Conservation (phyloP, 2,329 filamentous ascomycete species). For the Venturia effusa region DNA sequence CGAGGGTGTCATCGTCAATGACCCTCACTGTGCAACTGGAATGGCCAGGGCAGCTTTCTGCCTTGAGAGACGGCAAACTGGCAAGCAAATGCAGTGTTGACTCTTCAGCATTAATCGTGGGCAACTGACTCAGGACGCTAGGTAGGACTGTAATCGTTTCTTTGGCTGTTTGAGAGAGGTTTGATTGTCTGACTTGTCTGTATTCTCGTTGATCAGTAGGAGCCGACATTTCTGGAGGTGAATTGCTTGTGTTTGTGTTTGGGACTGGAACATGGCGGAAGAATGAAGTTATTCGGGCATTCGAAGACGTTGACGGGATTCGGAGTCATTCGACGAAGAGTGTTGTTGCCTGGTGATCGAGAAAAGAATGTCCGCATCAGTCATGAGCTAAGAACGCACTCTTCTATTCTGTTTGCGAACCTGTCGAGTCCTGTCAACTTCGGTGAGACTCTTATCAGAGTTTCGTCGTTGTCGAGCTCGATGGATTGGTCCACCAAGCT, state of each 20-base stretch:
- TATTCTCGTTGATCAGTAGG: background rate
- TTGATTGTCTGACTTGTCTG: background rate
- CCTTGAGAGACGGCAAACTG: background rate
- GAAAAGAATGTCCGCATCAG: background rate
- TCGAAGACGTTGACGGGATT: background rate
- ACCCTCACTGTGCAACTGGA: constrained; percentile 17
- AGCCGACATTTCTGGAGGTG: background rate
- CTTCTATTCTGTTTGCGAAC: background rate
- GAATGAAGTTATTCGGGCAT: background rate
- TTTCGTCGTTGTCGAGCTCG: no score
- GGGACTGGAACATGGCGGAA: background rate
- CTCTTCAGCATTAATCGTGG: background rate
- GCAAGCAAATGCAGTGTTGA: background rate
- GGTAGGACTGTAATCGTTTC: constrained; percentile 15
- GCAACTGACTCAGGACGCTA: background rate
- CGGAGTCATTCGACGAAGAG: background rate
- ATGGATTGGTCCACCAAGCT: no score
- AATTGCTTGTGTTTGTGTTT: background rate
- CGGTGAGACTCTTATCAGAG: no score
- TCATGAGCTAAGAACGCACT: background rate
- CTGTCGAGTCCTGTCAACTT: no score
- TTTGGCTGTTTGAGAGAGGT: constrained; percentile 9
- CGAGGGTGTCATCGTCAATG: constrained; percentile 23
- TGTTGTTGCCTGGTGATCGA: background rate
- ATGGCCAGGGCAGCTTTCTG: background rate